These are phyloP conservation scores for Sugiyamaella floridensis DNA, from an alignment of 805 yeast species.

Conservation along the genomic window DNA sequence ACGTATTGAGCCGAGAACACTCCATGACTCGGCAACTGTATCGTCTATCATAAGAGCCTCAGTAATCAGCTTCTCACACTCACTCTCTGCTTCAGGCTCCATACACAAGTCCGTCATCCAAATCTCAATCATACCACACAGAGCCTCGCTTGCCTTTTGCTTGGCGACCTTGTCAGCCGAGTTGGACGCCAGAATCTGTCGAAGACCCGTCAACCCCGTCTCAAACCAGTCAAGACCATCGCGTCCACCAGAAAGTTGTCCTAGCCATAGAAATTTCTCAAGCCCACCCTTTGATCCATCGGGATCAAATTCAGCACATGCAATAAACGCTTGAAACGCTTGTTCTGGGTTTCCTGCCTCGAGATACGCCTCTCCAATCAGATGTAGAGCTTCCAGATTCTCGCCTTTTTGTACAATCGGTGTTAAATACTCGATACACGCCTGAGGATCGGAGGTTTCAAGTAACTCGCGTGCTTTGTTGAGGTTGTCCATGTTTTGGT, in stretches of 20 bases:
- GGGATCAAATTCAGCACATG: constrained; percentile 64
- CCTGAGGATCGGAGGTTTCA: constrained; percentile 44
- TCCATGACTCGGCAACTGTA: constrained; percentile 71
- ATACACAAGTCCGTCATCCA: constrained; percentile 98
- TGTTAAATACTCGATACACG: constrained; percentile 45
- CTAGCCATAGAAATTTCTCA: constrained; percentile 82
- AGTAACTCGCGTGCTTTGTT: constrained; percentile 39
- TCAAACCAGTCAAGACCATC: constrained; percentile 61
- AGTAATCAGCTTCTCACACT: constrained; percentile 66
- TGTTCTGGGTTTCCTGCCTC: constrained; percentile 75
- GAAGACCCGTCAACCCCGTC: constrained; percentile 53
- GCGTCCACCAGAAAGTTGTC: constrained; percentile 80
- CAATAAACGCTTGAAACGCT: constrained; percentile 58
- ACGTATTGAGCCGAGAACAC: constrained; percentile 75
- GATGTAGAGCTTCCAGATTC: constrained; percentile 23
- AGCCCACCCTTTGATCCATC: constrained; percentile 51
- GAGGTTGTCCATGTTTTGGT: constrained; percentile 9
- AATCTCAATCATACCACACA: constrained; percentile 73
- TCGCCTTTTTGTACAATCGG: constrained; percentile 14
- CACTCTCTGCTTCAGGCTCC: constrained; percentile 79
- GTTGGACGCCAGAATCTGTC: constrained; percentile 31
- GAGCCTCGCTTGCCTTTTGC: constrained; percentile 62
- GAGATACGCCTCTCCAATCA: constrained; percentile 66
- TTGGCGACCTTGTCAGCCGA: constrained; percentile 18
- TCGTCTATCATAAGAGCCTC: constrained; percentile 50